A percentile compares a stretch with the other conserved stretches of the same genome.
Conservation (phyloP, 176 grass and related monocot species). For the Carex pumila region DNA sequence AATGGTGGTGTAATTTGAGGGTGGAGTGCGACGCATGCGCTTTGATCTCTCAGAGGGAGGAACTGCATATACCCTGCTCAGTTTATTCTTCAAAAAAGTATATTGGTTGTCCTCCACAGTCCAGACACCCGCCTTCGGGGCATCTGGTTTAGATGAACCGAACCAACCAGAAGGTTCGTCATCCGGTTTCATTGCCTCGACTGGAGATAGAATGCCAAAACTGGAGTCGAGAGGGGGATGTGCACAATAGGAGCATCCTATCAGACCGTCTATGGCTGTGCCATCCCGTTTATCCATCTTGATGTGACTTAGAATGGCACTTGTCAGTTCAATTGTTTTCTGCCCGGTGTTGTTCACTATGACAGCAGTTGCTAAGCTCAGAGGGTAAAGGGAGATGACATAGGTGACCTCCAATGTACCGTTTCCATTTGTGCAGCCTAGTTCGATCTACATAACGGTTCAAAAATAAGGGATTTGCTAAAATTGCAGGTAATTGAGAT, state of each 20-base stretch:
- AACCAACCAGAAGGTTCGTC: conserved; percentile 44
- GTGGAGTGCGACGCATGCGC: conserved; percentile 60
- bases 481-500: background rate
- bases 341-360: conserved; percentile 66
- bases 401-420: conserved; percentile 70
- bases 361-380: conserved; percentile 87
- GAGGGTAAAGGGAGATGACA: conserved; percentile 68
- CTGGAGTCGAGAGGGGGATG: conserved; percentile 46
- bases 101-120: conserved; percentile 64
- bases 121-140: conserved; percentile 42
- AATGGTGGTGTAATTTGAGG: conserved; percentile 80
- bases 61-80: conserved; percentile 74
- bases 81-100: conserved; percentile 63
- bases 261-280: conserved; percentile 64
- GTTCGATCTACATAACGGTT: conserved; percentile 41
- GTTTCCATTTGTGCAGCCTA: conserved; percentile 54
- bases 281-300: conserved; percentile 54
- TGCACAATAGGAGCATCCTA: conserved; percentile 57
- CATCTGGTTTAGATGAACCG: conserved; percentile 16
- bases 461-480: background rate
- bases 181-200: conserved; percentile 77
- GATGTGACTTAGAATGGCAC: conserved; percentile 77
- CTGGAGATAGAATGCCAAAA: conserved; percentile 49
- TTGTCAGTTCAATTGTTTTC: conserved; percentile 63
- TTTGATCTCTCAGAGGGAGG: conserved; percentile 83